These are phyloP conservation scores for Calonectria hongkongensis DNA, from an alignment of 2,329 filamentous ascomycete species.

Conservation along the genomic window DNA sequence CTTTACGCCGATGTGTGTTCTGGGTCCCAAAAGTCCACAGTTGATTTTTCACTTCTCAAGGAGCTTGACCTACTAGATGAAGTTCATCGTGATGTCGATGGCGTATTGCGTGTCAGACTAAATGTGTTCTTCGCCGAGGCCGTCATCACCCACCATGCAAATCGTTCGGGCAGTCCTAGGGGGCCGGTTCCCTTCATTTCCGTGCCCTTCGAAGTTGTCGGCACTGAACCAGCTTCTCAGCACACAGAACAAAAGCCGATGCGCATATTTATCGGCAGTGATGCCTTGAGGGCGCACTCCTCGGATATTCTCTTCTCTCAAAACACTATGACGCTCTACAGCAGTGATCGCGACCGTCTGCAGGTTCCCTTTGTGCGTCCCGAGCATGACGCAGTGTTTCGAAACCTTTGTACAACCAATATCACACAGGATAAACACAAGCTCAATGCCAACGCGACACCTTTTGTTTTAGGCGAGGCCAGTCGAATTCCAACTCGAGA, in stretches of 20 bases:
- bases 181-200: slow-evolving; percentile 83
- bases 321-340: slow-evolving; percentile 90
- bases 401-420: slow-evolving; percentile 80
- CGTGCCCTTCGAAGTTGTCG: slow-evolving; percentile 85
- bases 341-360: slow-evolving; percentile 89
- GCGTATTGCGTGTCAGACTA: slow-evolving; percentile 81
- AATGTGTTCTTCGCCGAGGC: slow-evolving; percentile 94
- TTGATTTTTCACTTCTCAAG: slow-evolving; percentile 84
- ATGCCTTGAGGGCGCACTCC: slow-evolving; percentile 88
- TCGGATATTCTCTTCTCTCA: slow-evolving; percentile 95
- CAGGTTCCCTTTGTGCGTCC: slow-evolving; percentile 94
- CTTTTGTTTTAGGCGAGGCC: slow-evolving; percentile 63
- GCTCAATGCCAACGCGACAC: slow-evolving; percentile 72
- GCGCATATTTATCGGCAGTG: slow-evolving; percentile 92
- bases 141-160: slow-evolving; percentile 84
- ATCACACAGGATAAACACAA: slow-evolving; percentile 73
- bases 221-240: slow-evolving; percentile 67
- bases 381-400: slow-evolving; percentile 89
- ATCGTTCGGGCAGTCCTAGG: slow-evolving; percentile 83
- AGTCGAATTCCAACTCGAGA: slow-evolving; percentile 47
- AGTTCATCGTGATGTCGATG: slow-evolving; percentile 79
- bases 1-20: slow-evolving; percentile 95
- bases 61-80: slow-evolving; percentile 83
- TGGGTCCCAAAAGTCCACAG: slow-evolving; percentile 90
- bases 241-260: slow-evolving; percentile 74